Conservation (phyloP, 2,329 filamentous ascomycete species). For the Penicillium sp. region DNA sequence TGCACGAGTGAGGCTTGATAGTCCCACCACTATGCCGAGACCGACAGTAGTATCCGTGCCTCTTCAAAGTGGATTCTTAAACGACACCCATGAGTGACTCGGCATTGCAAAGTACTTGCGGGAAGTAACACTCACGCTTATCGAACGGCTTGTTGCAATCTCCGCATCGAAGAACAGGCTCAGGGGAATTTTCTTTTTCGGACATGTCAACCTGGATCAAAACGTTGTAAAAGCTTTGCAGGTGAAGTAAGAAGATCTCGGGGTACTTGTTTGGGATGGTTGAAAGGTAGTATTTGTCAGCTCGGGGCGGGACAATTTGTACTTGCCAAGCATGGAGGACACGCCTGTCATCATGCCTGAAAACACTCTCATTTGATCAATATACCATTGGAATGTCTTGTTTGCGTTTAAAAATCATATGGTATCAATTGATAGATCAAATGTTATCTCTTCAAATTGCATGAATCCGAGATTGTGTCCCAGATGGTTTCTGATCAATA, state of each 20-base stretch:
- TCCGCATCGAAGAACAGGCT: constrained; percentile 34
- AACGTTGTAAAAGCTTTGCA: too few relatives aligned
- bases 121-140: constrained; percentile 32
- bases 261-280: too few relatives aligned
- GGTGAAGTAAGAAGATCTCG: too few relatives aligned
- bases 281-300: constrained; percentile 1
- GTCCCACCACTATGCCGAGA: constrained; percentile 31
- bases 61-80: constrained; percentile 43
- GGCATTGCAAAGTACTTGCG: not conserved
- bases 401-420: too few relatives aligned
- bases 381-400: too few relatives aligned
- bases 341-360: not conserved
- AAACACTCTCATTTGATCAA: too few relatives aligned
- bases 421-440: too few relatives aligned
- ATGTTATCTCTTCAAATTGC: not conserved
- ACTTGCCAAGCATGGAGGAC: not conserved
- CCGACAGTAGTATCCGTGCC: constrained; percentile 48
- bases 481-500: not conserved
- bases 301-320: constrained; percentile 5
- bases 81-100: constrained; percentile 7
- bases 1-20: constrained; percentile 36
- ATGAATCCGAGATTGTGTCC: not conserved
- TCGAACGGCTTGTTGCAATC: constrained; percentile 45
- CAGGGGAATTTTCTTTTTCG: constrained; percentile 19
- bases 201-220: constrained; percentile 15